Evolutionary conservation across 805 yeast genomes (phyloP).

Genomic region (Candida maltosa): DNA sequence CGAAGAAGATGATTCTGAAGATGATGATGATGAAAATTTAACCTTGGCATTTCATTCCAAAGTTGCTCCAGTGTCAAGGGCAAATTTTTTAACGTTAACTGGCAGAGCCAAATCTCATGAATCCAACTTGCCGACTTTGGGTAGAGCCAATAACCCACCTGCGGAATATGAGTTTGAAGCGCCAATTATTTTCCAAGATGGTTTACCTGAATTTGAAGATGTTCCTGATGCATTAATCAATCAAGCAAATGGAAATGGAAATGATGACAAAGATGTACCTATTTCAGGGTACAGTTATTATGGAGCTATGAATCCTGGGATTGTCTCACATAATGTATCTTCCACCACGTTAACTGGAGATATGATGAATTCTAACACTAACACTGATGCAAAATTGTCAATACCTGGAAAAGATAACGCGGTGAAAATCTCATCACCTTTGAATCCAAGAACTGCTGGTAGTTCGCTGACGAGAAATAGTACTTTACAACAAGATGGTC

Average conservation of each 20-base stretch:
- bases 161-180: conserved; percentile 17
- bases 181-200: conserved; percentile 30
- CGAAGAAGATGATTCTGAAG: conserved; percentile 11
- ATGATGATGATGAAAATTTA: conserved; percentile 37
- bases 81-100: conserved; percentile 28
- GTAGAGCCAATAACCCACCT: conserved; percentile 11
- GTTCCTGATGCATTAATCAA: conserved; percentile 38
- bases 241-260: too few species aligned
- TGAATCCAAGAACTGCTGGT: background rate
- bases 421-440: background rate
- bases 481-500: background rate
- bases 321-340: conserved; percentile 4
- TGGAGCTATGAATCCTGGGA: conserved; percentile 1
- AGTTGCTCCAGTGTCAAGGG: conserved; percentile 29
- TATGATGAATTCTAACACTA: background rate
- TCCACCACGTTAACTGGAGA: conserved; percentile 4
- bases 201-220: conserved; percentile 36
- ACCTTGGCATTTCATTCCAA: conserved; percentile 44
- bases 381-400: background rate
- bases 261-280: background rate
- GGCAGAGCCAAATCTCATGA: conserved; percentile 41
- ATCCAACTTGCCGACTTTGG: conserved; percentile 33
- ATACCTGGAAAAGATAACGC: background rate
- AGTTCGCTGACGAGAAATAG: too few species aligned
- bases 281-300: background rate